phyloP scores from a whole-genome alignment of 495 filamentous ascomycete genomes.

The Aspergillus panamensis region DNA sequence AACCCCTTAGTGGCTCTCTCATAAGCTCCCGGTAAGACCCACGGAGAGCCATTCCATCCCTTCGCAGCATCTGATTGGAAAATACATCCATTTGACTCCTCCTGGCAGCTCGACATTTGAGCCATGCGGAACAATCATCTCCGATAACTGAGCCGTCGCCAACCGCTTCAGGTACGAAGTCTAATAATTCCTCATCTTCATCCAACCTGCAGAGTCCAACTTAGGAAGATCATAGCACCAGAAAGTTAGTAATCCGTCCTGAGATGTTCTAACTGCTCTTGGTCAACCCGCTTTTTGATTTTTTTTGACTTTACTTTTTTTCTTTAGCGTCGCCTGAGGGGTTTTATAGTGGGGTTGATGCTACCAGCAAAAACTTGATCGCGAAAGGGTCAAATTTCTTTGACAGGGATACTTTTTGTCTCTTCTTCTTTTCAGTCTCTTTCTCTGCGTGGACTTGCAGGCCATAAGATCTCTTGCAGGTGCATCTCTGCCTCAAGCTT shows the following conservation, averaged over 20 bases:
- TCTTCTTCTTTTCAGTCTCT: neutral
- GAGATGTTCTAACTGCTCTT: neutral
- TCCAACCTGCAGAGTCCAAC: neutral
- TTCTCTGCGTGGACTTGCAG: neutral
- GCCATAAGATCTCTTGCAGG: neutral
- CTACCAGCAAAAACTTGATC: constrained; percentile 19
- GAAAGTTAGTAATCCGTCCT: too few species aligned
- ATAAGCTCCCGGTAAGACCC: constrained; percentile 13
- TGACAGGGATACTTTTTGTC: neutral
- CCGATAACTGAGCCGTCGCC: constrained; percentile 16
- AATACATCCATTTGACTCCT: constrained; percentile 4
- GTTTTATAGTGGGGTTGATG: constrained; percentile 16
- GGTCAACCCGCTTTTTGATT: constrained; percentile 6
- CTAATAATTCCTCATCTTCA: neutral
- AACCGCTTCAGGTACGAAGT: constrained; percentile 7
- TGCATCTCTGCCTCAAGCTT: neutral
- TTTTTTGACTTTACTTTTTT: constrained; percentile 6
- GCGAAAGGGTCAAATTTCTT: neutral
- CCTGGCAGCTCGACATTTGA: constrained; percentile 8
- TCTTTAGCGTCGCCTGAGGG: constrained; percentile 2
- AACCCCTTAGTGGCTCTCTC: constrained; percentile 3
- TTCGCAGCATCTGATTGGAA: constrained; percentile 17
- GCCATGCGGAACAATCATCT: constrained; percentile 22
- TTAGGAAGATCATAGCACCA: neutral
- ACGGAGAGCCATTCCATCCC: constrained; percentile 7